A percentile compares a stretch with the other conserved stretches of the same genome.
These are phyloP conservation scores for Gamarada debralockiae DNA, from an alignment of 495 filamentous ascomycete species.

Conservation along the genomic window DNA sequence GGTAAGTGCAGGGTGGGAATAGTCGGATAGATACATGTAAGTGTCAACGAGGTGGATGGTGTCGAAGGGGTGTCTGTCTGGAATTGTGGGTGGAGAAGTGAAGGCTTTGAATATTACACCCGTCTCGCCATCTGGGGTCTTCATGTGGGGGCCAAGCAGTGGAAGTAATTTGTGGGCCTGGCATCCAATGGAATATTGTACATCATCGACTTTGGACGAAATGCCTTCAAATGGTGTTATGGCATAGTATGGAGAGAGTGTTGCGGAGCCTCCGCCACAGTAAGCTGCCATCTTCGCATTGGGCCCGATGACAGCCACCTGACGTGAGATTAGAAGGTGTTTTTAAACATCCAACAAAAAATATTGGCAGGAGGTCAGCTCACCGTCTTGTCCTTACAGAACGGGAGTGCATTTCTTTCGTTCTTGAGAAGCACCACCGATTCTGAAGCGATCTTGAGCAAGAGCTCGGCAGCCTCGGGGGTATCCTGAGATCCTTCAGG, in stretches of 20 bases:
- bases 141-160: constrained; percentile 42
- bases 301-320: constrained; percentile 52
- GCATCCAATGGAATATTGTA: constrained; percentile 46
- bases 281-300: constrained; percentile 65
- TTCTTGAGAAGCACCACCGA: constrained; percentile 72
- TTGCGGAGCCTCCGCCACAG: constrained; percentile 66
- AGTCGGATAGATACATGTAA: constrained; percentile 56
- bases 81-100: constrained; percentile 42
- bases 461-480: constrained; percentile 35
- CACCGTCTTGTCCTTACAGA: constrained; percentile 55
- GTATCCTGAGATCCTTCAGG: constrained; percentile 32
- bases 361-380: no score
- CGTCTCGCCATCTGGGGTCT: constrained; percentile 38
- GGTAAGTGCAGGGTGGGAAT: constrained; percentile 52
- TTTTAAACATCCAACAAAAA: no score
- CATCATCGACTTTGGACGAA: constrained; percentile 35
- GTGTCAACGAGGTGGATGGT: constrained; percentile 47
- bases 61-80: constrained; percentile 46
- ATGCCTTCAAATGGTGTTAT: constrained; percentile 64
- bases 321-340: constrained; percentile 12
- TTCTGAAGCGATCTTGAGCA: constrained; percentile 61
- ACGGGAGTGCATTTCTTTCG: constrained; percentile 56
- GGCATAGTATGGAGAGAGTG: constrained; percentile 60
- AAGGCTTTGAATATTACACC: constrained; percentile 59
- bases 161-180: constrained; percentile 57